Conservation (phyloP, 139 green algal species). For the Micractinium sp. region DNA sequence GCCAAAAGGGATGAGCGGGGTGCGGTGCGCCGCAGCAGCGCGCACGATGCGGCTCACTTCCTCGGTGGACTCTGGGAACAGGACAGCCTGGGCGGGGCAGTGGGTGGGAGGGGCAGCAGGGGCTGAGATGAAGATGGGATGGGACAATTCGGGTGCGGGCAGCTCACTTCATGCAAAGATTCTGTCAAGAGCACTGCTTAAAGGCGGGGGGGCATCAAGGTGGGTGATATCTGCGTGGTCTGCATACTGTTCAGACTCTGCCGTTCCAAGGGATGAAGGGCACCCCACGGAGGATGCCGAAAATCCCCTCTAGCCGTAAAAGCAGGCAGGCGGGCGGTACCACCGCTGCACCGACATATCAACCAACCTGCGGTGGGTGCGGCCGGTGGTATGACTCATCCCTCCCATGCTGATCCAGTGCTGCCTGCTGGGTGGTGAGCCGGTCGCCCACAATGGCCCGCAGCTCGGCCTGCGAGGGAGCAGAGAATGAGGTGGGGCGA, state of each 20-base stretch:
- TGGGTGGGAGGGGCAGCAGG: background rate
- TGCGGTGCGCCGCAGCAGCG: slow-evolving; percentile 40
- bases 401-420: slow-evolving; percentile 56
- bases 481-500: background rate
- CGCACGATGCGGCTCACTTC: slow-evolving; percentile 56
- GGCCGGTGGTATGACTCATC: slow-evolving; percentile 56
- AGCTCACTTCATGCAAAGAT: background rate
- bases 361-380: slow-evolving; percentile 35
- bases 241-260: background rate
- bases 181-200: background rate
- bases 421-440: slow-evolving; percentile 20
- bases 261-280: background rate
- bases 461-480: background rate
- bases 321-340: background rate
- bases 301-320: background rate
- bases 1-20: slow-evolving; percentile 69
- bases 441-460: slow-evolving; percentile 8
- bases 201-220: background rate
- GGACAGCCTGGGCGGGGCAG: background rate
- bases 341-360: too few relatives aligned
- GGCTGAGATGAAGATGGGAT: background rate
- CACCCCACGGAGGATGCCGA: background rate
- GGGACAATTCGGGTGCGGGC: background rate
- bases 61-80: slow-evolving; percentile 26
- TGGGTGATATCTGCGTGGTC: background rate